These are phyloP conservation scores for Scheffersomyces coipomensis DNA, from an alignment of 805 yeast genomes.

Conservation along the genomic window DNA sequence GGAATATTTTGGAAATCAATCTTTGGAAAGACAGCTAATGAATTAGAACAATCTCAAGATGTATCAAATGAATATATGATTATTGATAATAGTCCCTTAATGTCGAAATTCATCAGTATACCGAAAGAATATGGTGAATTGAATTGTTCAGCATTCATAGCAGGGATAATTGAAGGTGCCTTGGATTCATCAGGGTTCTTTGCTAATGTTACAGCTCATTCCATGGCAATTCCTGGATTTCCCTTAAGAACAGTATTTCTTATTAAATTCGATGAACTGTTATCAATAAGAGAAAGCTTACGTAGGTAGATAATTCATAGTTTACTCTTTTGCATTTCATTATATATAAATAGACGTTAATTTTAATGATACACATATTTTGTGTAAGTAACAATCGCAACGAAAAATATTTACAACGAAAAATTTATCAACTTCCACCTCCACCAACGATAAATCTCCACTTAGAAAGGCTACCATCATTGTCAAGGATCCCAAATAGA, in stretches of 20 bases:
- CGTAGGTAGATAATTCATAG: slow-evolving; percentile 23
- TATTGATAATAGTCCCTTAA: slow-evolving; percentile 68
- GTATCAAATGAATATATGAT: slow-evolving; percentile 74
- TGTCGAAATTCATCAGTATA: slow-evolving; percentile 69
- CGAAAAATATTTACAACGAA: too few species aligned
- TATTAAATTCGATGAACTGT: slow-evolving; percentile 63
- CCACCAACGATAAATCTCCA: too few species aligned
- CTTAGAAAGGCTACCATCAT: too few species aligned
- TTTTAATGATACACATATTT: too few species aligned
- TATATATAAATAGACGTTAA: too few species aligned
- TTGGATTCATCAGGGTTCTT: slow-evolving; percentile 70
- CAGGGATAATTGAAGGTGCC: slow-evolving; percentile 83
- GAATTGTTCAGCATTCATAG: slow-evolving; percentile 79
- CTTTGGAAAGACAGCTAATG: slow-evolving; percentile 74
- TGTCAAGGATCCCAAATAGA: too few species aligned
- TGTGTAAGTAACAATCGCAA: too few species aligned
- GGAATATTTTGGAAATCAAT: slow-evolving; percentile 69
- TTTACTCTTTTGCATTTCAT: too few species aligned
- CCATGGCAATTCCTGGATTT: slow-evolving; percentile 56
- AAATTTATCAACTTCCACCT: too few species aligned
- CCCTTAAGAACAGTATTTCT: slow-evolving; percentile 75
- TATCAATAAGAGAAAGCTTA: slow-evolving; percentile 53
- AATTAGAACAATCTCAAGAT: slow-evolving; percentile 70
- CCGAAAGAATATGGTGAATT: slow-evolving; percentile 78
- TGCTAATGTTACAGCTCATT: slow-evolving; percentile 81